phyloP scores from a whole-genome alignment of 2,329 filamentous ascomycete species.

The Grosmannia serpens region DNA sequence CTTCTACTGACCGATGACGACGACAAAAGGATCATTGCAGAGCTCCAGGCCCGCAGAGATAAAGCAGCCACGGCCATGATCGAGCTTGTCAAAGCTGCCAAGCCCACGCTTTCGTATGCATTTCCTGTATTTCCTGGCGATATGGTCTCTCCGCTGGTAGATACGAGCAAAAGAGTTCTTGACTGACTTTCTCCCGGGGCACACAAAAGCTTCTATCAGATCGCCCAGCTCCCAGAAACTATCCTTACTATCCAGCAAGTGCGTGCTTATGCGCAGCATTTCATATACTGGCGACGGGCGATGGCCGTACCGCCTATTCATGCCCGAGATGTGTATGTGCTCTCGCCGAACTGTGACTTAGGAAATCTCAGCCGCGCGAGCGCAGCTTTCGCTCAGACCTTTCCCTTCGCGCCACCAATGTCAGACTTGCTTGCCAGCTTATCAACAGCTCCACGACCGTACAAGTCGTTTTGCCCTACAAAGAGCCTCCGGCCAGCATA shows the following conservation, averaged over 20 bases:
- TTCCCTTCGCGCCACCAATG: constrained; percentile 72
- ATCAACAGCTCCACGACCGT: constrained; percentile 69
- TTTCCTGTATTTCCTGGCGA: neutral
- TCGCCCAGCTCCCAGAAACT: constrained; percentile 49
- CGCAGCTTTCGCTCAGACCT: constrained; percentile 61
- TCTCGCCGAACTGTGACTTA: constrained; percentile 81
- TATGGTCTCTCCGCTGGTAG: neutral
- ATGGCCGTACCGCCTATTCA: constrained; percentile 86
- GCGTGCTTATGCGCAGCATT: constrained; percentile 77
- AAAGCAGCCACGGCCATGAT: constrained; percentile 67
- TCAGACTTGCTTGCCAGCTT: constrained; percentile 80
- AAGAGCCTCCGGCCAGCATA: constrained; percentile 81
- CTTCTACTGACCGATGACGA: constrained; percentile 78
- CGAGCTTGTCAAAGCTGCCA: constrained; percentile 68
- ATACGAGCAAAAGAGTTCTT: neutral
- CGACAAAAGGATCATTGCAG: constrained; percentile 59
- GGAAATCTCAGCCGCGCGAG: constrained; percentile 57
- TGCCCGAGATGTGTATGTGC: constrained; percentile 78
- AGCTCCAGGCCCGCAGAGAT: constrained; percentile 66
- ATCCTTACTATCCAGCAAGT: constrained; percentile 70
- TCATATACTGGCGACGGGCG: constrained; percentile 92
- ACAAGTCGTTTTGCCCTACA: constrained; percentile 72
- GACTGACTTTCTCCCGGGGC: neutral
- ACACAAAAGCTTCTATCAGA: constrained; percentile 44
- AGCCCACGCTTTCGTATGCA: constrained; percentile 47